phyloP scores from a whole-genome alignment of 2,329 filamentous ascomycete genomes.

The Huntiella bhutanensis region DNA sequence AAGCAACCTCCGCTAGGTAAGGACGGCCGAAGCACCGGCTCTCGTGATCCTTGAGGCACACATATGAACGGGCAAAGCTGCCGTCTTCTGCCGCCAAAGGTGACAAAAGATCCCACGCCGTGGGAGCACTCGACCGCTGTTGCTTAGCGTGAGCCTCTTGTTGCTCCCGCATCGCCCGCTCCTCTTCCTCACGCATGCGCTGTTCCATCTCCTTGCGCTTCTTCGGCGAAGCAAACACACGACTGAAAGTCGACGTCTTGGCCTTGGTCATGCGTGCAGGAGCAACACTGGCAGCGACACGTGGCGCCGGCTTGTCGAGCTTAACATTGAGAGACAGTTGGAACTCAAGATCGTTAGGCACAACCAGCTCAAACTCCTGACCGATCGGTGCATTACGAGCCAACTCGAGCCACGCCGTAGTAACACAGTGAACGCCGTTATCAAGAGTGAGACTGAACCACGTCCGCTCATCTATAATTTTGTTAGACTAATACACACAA shows the following conservation, averaged over 20 bases:
- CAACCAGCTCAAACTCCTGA: slow-evolving; percentile 94
- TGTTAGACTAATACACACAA: not conserved
- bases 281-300: slow-evolving; percentile 28
- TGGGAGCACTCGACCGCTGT: slow-evolving; percentile 43
- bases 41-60: slow-evolving; percentile 87
- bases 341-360: slow-evolving; percentile 95
- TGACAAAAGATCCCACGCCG: slow-evolving; percentile 71
- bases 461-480: slow-evolving; percentile 53
- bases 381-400: slow-evolving; percentile 85
- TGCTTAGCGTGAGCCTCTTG: slow-evolving; percentile 46
- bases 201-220: slow-evolving; percentile 91
- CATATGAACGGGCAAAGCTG: slow-evolving; percentile 84
- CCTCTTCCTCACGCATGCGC: slow-evolving; percentile 64
- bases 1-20: slow-evolving; percentile 71
- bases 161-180: slow-evolving; percentile 45
- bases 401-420: slow-evolving; percentile 85
- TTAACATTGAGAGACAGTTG: slow-evolving; percentile 94
- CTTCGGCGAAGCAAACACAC: slow-evolving; percentile 84
- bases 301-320: slow-evolving; percentile 59
- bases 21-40: slow-evolving; percentile 72
- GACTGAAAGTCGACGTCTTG: slow-evolving; percentile 78
- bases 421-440: slow-evolving; percentile 94
- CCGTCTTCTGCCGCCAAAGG: slow-evolving; percentile 78
- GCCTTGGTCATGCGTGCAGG: slow-evolving; percentile 37
- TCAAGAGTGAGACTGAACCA: slow-evolving; percentile 96